Evolutionary conservation across 2,329 filamentous ascomycete genomes (phyloP), one percentile per base, ranked within the genome.

Genomic region (Raffaelea deltoideospora): DNA sequence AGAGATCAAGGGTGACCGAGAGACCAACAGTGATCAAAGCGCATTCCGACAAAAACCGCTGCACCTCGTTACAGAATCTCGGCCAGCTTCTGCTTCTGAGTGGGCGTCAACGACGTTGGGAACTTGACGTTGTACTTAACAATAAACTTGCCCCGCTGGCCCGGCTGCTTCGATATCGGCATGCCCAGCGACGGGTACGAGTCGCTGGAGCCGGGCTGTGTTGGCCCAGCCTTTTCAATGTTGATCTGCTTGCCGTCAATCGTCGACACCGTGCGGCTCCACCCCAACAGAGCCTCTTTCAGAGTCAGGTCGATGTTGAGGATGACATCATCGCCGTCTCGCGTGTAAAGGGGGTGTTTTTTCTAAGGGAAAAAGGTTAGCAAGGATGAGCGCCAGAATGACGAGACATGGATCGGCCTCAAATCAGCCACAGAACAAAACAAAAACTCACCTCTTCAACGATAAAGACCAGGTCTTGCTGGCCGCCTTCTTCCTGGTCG

Each of bases 401-500:
- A n/a, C n/a, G n/a, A n/a, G n/a, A n/a, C n/a, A n/a, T n/a, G n/a
- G n/a, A n/a, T n/a, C n/a, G n/a, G n/a, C n/a, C n/a, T n/a, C n/a
- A n/a, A n/a, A n/a, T n/a, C n/a, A 26, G 8, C 8, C 23, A 26
- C 13, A 26, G 8, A 26, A 19, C 8, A 23, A 5, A 32, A 37
- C 37, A 26, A n/a, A n/a, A 15, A 31, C 77, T 65, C 72, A 87
- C 85, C 79, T 95, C 88, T 58, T 86, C 80, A 18, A 98, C 73
- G 40, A 98, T 79, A 50, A 98, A 93, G 56, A 95, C 87, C 36
- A 98, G 60, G 58, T 98, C 90, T 57, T 98, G 90, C 41, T 86
- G 83, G 13, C 88, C 88, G 30, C 90, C 90, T 53, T 96, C 90
- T 43, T 94, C 86, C 56, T 96, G 87, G 57, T 98, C 90, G 10